These are phyloP conservation scores for Thielaviopsis populi DNA, from an alignment of 2,329 filamentous ascomycete genomes.

Conservation along the genomic window DNA sequence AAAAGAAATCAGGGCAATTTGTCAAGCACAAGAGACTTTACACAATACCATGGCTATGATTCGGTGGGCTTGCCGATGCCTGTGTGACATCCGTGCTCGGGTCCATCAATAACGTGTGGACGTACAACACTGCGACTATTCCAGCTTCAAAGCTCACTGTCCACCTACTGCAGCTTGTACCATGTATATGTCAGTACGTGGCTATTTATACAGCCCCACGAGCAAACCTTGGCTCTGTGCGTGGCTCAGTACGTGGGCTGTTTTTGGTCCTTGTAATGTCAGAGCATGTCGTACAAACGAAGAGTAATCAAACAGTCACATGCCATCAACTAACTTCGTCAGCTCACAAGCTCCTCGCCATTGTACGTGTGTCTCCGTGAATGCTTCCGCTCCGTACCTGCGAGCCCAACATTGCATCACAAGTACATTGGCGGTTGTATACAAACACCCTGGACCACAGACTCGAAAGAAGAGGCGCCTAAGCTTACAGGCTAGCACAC, in stretches of 20 bases:
- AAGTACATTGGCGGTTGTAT: too few relatives aligned
- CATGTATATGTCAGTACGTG: too few relatives aligned
- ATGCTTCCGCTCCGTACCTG: too few relatives aligned
- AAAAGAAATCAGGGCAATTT: neutral
- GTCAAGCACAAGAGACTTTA: neutral
- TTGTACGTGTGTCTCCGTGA: too few relatives aligned
- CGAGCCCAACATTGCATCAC: too few relatives aligned
- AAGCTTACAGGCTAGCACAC: neutral
- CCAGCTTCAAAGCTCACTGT: neutral
- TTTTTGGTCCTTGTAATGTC: neutral
- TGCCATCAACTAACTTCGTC: too few relatives aligned
- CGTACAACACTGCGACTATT: neutral
- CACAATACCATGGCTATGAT: neutral
- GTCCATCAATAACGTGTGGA: neutral
- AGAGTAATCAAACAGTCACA: neutral
- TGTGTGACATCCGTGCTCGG: neutral
- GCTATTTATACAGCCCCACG: neutral
- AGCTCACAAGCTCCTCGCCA: too few relatives aligned
- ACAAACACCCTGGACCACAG: too few relatives aligned
- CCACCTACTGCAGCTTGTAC: neutral
- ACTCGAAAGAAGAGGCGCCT: too few relatives aligned
- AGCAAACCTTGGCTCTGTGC: neutral
- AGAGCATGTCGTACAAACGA: neutral
- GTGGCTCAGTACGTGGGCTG: neutral
- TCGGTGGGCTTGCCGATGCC: conserved; percentile 5